A percentile compares a stretch with the other conserved stretches of the same genome.
These are phyloP conservation scores for Metschnikowia similis DNA, from an alignment of 805 yeast genomes.

Conservation along the genomic window DNA sequence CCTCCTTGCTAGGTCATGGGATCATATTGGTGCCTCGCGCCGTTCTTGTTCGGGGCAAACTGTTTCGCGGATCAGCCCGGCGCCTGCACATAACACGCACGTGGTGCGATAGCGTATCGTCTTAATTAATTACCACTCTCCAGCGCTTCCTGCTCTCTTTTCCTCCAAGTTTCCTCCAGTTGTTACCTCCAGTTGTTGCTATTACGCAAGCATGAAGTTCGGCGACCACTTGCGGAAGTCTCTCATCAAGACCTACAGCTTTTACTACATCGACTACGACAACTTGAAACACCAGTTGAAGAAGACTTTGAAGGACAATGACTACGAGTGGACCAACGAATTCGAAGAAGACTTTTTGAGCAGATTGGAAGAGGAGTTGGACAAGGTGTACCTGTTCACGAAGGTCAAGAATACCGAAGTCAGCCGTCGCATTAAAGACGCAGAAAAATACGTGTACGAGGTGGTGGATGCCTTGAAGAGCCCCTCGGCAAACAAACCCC, in stretches of 20 bases:
- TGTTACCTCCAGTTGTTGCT: too few species aligned
- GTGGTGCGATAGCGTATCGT: constrained; percentile 2
- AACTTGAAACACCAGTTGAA: constrained; percentile 81
- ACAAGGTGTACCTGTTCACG: constrained; percentile 89
- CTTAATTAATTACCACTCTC: neutral
- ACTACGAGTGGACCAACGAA: constrained; percentile 64
- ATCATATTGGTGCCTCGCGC: constrained; percentile 31
- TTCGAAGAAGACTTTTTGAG: constrained; percentile 80
- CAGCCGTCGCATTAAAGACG: constrained; percentile 75
- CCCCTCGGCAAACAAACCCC: constrained; percentile 38
- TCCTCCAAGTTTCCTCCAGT: neutral
- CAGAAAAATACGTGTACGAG: constrained; percentile 65
- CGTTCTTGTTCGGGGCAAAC: constrained; percentile 86
- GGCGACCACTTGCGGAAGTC: constrained; percentile 91
- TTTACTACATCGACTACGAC: constrained; percentile 88
- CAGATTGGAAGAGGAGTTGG: constrained; percentile 75
- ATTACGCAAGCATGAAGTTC: constrained; percentile 64
- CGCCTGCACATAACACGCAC: constrained; percentile 2
- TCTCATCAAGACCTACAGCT: constrained; percentile 83
- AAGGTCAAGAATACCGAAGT: constrained; percentile 85
- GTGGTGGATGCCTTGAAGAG: constrained; percentile 50
- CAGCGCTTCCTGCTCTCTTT: neutral
- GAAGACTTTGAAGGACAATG: constrained; percentile 56
- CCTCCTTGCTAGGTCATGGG: too few species aligned
- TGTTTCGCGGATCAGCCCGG: constrained; percentile 19